Evolutionary conservation across 1,284 basidiomycete genomes (phyloP).

Genomic region (Vanrija sp.): DNA sequence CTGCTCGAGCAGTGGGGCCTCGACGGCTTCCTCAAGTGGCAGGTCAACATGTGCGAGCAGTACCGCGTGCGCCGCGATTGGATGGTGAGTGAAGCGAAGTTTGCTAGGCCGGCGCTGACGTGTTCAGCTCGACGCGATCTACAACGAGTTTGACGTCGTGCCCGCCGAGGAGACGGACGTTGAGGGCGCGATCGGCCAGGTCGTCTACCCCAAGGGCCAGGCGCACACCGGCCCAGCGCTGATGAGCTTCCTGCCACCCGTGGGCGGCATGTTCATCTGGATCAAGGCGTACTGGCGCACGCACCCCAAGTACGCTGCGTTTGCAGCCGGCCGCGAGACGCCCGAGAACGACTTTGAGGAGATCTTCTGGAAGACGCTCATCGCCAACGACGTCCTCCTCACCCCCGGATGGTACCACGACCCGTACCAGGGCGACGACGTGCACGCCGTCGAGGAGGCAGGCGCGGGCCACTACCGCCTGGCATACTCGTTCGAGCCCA

Average conservation of each 20-base stretch:
- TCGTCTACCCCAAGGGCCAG: constrained; percentile 17
- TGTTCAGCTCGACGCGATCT: constrained; percentile 14
- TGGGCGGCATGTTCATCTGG: constrained; percentile 42
- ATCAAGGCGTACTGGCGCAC: constrained; percentile 22
- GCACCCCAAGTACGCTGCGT: constrained; percentile 14
- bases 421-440: constrained; percentile 20
- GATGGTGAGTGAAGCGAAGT: constrained; percentile 13
- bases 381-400: constrained; percentile 19
- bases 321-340: not conserved
- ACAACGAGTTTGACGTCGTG: constrained; percentile 17
- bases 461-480: constrained; percentile 27
- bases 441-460: constrained; percentile 7
- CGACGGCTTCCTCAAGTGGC: constrained; percentile 67
- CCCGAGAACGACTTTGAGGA: constrained; percentile 17
- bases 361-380: constrained; percentile 20
- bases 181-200: constrained; percentile 17
- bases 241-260: constrained; percentile 64
- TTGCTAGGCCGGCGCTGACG: not conserved
- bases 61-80: constrained; percentile 41
- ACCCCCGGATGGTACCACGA: constrained; percentile 28
- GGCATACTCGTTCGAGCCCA: constrained; percentile 23
- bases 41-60: constrained; percentile 53
- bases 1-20: constrained; percentile 61
- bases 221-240: constrained; percentile 25
- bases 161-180: constrained; percentile 11